Percentiles rank a stretch among this genome's conserved stretches.
phyloP scores from a whole-genome alignment of 306 rosid genomes.

The Purshia tridentata region DNA sequence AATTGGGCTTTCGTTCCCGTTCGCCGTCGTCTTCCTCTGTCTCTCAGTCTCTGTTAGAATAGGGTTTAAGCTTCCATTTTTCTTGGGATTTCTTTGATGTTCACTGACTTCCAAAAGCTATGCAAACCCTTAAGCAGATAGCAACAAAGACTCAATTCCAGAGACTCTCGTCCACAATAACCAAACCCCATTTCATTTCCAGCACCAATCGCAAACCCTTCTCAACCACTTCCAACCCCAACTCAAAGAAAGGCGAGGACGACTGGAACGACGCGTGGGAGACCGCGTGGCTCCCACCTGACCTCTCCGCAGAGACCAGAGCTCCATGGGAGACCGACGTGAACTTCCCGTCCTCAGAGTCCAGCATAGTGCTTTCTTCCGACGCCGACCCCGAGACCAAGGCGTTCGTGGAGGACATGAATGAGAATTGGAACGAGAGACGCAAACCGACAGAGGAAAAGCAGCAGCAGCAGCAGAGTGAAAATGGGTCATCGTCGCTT shows the following conservation, averaged over 20 bases:
- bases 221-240: constrained; percentile 27
- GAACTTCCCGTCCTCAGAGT: constrained; percentile 45
- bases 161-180: constrained; percentile 6
- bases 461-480: constrained; percentile 21
- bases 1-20: neutral
- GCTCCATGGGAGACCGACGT: constrained; percentile 88
- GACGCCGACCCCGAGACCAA: constrained; percentile 69
- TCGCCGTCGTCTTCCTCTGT: neutral
- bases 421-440: constrained; percentile 77
- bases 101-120: neutral
- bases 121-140: constrained; percentile 53
- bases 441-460: constrained; percentile 43
- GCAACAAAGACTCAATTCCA: constrained; percentile 22
- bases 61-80: constrained; percentile 7
- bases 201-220: constrained; percentile 16
- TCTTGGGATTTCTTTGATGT: neutral
- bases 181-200: constrained; percentile 14
- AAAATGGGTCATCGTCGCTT: constrained; percentile 40
- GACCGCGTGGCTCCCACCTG: constrained; percentile 91
- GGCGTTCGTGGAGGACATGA: constrained; percentile 91
- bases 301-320: constrained; percentile 47
- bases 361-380: constrained; percentile 31
- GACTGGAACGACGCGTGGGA: constrained; percentile 98
- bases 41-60: neutral
- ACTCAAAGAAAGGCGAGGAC: constrained; percentile 48